These are phyloP conservation scores for Williopsis jadinii DNA, from an alignment of 1,139 yeast species.

Conservation along the genomic window DNA sequence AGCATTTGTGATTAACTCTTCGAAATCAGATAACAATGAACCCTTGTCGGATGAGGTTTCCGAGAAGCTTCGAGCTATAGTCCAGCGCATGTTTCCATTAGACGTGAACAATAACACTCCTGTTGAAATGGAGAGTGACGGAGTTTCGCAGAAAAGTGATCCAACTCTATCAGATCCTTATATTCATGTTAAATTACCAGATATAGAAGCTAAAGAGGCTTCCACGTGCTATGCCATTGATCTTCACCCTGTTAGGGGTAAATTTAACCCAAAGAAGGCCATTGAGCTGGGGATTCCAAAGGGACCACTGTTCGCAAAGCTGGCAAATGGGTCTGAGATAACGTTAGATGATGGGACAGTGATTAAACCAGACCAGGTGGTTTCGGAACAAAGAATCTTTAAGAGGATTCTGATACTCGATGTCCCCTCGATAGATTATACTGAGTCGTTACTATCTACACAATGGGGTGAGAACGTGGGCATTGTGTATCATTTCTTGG, in stretches of 20 bases:
- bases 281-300: constrained; percentile 60
- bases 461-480: constrained; percentile 16
- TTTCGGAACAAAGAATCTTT: constrained; percentile 54
- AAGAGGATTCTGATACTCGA: constrained; percentile 64
- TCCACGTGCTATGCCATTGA: constrained; percentile 56
- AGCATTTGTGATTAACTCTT: constrained; percentile 36
- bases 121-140: constrained; percentile 7
- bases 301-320: constrained; percentile 49
- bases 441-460: constrained; percentile 33
- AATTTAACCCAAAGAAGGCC: constrained; percentile 64
- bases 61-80: constrained; percentile 11
- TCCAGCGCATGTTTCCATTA: constrained; percentile 20
- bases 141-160: constrained; percentile 10
- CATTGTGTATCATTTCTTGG: constrained; percentile 70
- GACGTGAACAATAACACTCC: constrained; percentile 12
- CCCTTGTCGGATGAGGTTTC: constrained; percentile 1
- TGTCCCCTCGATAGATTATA: constrained; percentile 52
- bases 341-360: constrained; percentile 50
- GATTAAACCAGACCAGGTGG: constrained; percentile 64
- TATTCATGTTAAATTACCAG: constrained; percentile 29
- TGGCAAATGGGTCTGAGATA: constrained; percentile 58
- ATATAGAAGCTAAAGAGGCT: constrained; percentile 21
- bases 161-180: constrained; percentile 26
- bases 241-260: constrained; percentile 69
- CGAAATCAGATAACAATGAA: constrained; percentile 1